A percentile compares a stretch with the other conserved stretches of the same genome.
Conservation (phyloP, 2,329 filamentous ascomycete genomes). For the Fusarium transvaalense region DNA sequence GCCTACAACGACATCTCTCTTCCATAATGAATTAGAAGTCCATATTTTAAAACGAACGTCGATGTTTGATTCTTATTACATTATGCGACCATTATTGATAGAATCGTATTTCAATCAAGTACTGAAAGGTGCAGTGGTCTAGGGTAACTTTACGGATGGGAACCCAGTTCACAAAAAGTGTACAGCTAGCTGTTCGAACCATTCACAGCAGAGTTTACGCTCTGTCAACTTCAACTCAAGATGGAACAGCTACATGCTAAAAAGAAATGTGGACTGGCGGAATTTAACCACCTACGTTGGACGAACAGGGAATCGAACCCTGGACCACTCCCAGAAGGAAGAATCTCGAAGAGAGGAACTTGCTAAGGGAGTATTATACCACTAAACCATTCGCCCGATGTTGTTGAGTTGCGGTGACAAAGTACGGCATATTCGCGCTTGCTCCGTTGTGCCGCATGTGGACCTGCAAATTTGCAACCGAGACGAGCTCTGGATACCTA, state of each 20-base stretch:
- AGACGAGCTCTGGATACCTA: not conserved
- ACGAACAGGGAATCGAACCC: slow-evolving; percentile 37
- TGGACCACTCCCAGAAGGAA: slow-evolving; percentile 31
- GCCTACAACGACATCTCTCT: not conserved
- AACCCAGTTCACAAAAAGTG: not conserved
- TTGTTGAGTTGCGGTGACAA: not conserved
- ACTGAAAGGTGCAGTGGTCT: not conserved
- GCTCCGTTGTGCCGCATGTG: not conserved
- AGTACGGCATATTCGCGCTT: slow-evolving; percentile 20
- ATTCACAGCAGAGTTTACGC: no score
- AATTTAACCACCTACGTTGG: slow-evolving; percentile 34
- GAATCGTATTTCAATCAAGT: not conserved
- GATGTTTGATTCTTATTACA: not conserved
- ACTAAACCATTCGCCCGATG: slow-evolving; percentile 48
- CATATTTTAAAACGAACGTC: no score
- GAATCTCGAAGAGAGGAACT: no score
- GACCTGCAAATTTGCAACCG: not conserved
- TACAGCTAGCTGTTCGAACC: not conserved
- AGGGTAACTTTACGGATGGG: not conserved
- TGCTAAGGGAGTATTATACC: slow-evolving; percentile 44
- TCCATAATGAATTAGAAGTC: not conserved
- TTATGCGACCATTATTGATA: not conserved
- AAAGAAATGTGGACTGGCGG: slow-evolving; percentile 19
- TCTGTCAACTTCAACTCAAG: no score
- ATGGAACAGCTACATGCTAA: not conserved